These are phyloP conservation scores for Hemileia vastatrix DNA, from an alignment of 1,284 basidiomycete species.

Conservation along the genomic window DNA sequence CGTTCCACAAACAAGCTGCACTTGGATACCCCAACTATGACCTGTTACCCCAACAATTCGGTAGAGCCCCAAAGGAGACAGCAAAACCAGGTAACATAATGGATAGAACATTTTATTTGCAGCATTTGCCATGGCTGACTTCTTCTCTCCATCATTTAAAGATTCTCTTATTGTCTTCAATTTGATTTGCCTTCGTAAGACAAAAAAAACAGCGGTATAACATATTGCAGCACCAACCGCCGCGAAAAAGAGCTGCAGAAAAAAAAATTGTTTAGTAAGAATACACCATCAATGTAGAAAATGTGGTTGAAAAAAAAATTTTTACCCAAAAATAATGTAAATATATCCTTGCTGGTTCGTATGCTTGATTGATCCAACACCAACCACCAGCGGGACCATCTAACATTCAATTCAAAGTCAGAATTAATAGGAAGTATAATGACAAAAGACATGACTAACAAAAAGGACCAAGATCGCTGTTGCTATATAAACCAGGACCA, in stretches of 20 bases:
- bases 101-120: conserved; percentile 21
- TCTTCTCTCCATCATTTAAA: conserved; percentile 3
- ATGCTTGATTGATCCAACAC: conserved; percentile 19
- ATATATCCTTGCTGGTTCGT: conserved; percentile 8
- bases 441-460: conserved; percentile 2
- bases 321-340: conserved; percentile 20
- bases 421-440: not conserved
- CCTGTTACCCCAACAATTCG: conserved; percentile 4
- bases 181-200: conserved; percentile 4
- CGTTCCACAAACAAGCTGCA: conserved; percentile 15
- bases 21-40: conserved; percentile 7
- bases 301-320: not conserved
- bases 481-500: conserved; percentile 10
- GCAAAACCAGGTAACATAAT: conserved; percentile 18
- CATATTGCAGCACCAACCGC: conserved; percentile 8
- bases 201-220: conserved; percentile 11
- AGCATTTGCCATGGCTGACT: conserved; percentile 16
- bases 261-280: not conserved
- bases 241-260: conserved; percentile 4
- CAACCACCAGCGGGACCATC: conserved; percentile 21
- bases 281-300: not conserved
- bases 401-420: not conserved
- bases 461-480: conserved; percentile 10
- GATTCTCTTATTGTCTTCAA: conserved; percentile 1
- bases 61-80: conserved; percentile 14